Evolutionary conservation across 768 basidiomycete species (phyloP).

Genomic region (Leccinum disarticulatum): DNA sequence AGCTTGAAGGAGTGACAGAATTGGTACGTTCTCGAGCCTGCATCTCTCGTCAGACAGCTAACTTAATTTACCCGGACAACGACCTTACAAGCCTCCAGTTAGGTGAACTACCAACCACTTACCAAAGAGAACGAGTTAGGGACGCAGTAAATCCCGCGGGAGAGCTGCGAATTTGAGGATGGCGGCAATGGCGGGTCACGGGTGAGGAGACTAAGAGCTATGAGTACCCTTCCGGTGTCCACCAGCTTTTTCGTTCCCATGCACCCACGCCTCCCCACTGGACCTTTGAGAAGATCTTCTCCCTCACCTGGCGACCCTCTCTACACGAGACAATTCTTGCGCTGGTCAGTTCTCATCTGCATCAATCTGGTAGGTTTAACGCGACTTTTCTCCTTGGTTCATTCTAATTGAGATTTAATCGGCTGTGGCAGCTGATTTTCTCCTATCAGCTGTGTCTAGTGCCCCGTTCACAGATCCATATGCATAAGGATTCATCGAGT

Average conservation of each 20-base stretch:
- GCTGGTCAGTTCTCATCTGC: constrained; percentile 34
- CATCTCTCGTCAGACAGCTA: background rate
- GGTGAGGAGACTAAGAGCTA: background rate
- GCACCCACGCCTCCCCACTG: constrained; percentile 1
- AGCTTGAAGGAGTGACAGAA: background rate
- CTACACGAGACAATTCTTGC: constrained; percentile 27
- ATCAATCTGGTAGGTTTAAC: constrained; percentile 31
- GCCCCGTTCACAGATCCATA: constrained; percentile 26
- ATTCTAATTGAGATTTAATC: constrained; percentile 10
- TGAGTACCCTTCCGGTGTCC: background rate
- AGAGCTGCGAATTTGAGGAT: background rate
- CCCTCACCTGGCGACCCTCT: constrained; percentile 36
- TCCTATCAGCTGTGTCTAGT: constrained; percentile 16
- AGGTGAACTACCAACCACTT: too few relatives aligned
- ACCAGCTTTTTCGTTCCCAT: background rate
- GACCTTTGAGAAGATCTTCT: constrained; percentile 36
- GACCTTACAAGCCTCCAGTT: too few relatives aligned
- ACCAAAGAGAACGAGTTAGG: too few relatives aligned
- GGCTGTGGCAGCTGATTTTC: constrained; percentile 26
- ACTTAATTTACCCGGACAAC: too few relatives aligned
- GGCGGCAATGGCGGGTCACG: background rate
- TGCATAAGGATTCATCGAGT: constrained; percentile 17
- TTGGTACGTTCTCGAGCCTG: background rate
- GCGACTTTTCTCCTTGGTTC: background rate
- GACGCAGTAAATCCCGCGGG: background rate